Evolutionary conservation across 2,329 filamentous ascomycete genomes (phyloP), one percentile per base, ranked within the genome.

Genomic region (Calonectria hawksworthii): DNA sequence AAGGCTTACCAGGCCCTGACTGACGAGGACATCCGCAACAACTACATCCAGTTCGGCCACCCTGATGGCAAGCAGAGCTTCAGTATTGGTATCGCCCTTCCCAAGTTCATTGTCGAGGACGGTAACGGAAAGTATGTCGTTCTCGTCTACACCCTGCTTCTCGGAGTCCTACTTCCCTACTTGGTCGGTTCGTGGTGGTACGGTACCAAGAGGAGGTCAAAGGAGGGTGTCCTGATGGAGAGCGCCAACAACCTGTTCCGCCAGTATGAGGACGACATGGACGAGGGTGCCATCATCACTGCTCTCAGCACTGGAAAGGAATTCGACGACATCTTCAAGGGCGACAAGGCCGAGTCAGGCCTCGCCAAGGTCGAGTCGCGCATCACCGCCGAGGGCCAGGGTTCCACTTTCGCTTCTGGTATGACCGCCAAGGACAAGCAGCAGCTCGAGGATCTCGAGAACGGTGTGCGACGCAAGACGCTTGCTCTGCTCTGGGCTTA

Each of bases 101-200:
- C 97, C 59, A 94, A 97, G 84, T 95, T 97, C 86, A 96, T 99
- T 81, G 91, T 99, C 70, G 94, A 95, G 18, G 95, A 98, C 79
- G 96, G 96, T 70, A 98, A 97, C 84, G 96, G 96, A 78, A 99
- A 98, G 88, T 99, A 98, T 83, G 94, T 99, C 69, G 89, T 99
- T 75, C 89, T 98, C 72, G 90, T 98, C 77, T 99, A 99, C 85
- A 96, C 95, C 47, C 86, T 94, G 41, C 90, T 99, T 50, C 92
- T 99, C 67, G 97, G 96, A 70, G 95, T 99, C 75, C 88, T 98
- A 74, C 89, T 99, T 68, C 97, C 97, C 3, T 99, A 98, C 84
- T 89, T 97, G 63, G 96, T 99, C 71, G 97, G 97, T 63, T 96
- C 94, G 74, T 99, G 97, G 97, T 99, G 97, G 97, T 99, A 99